phyloP scores from a whole-genome alignment of 768 basidiomycete species.

The Leccinum incarnatum region DNA sequence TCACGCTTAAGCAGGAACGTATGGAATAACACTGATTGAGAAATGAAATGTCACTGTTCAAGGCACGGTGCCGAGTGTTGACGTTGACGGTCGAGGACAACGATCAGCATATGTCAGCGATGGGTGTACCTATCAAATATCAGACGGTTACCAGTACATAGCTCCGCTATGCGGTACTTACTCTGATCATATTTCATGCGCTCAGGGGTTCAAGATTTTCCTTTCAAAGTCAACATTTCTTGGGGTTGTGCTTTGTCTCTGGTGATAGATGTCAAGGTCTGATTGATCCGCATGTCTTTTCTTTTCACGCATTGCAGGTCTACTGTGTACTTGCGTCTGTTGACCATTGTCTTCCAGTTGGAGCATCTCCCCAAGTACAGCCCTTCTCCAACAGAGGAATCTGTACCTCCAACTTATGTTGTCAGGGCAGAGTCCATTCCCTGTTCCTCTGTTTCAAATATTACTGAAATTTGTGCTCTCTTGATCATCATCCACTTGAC shows the following conservation, averaged over 20 bases:
- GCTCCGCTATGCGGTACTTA: not conserved
- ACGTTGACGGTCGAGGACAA: not conserved
- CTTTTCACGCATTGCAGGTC: not conserved
- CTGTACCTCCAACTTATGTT: not conserved
- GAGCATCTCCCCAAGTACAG: not conserved
- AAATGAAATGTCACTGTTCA: too few relatives aligned
- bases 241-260: not conserved
- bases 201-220: not conserved
- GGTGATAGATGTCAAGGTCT: not conserved
- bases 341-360: not conserved
- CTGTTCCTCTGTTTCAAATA: not conserved
- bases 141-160: not conserved
- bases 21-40: too few relatives aligned
- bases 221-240: not conserved
- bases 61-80: not conserved
- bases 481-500: not conserved
- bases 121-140: not conserved
- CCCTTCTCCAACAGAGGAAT: not conserved
- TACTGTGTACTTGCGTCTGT: not conserved
- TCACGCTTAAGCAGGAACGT: too few relatives aligned
- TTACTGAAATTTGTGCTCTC: not conserved
- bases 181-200: not conserved
- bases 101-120: not conserved
- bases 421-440: not conserved
- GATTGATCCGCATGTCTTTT: constrained; percentile 1